phyloP scores from a whole-genome alignment of 2,329 filamentous ascomycete genomes.

The Scolecobasidium constrictum region DNA sequence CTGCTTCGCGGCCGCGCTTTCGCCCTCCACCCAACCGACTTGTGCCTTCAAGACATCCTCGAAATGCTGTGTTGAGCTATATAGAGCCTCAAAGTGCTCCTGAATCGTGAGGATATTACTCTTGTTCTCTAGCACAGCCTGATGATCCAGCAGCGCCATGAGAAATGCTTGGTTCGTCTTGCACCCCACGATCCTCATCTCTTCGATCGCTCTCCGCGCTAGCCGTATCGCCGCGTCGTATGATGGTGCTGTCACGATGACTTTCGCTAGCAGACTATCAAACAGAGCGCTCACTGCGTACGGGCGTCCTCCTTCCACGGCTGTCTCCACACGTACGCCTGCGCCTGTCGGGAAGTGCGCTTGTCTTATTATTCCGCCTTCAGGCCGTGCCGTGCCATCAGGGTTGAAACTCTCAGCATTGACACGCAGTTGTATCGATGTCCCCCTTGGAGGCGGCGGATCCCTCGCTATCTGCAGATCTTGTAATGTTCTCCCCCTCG shows the following conservation, averaged over 20 bases:
- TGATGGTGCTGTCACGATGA: conserved; percentile 43
- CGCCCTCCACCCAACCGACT: conserved; percentile 17
- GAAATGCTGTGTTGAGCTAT: conserved; percentile 44
- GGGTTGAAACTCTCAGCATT: conserved; percentile 42
- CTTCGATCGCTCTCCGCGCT: conserved; percentile 42
- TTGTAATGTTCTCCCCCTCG: conserved; percentile 36
- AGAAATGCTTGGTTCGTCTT: conserved; percentile 37
- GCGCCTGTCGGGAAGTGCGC: conserved; percentile 41
- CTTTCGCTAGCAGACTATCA: conserved; percentile 48
- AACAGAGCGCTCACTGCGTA: conserved; percentile 39
- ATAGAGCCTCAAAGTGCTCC: conserved; percentile 34
- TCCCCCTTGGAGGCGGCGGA: conserved; percentile 25
- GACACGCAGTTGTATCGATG: conserved; percentile 46
- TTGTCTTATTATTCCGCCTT: not conserved
- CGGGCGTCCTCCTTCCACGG: conserved; percentile 30
- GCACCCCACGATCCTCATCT: conserved; percentile 44
- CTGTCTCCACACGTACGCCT: conserved; percentile 46
- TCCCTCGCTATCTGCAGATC: conserved; percentile 22
- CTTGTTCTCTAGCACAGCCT: conserved; percentile 34
- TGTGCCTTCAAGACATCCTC: conserved; percentile 37
- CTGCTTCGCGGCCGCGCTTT: conserved; percentile 35
- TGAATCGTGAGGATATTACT: conserved; percentile 38
- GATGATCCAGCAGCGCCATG: not conserved
- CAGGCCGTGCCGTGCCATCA: not conserved
- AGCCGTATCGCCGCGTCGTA: conserved; percentile 43